Evolutionary conservation across 805 yeast species (phyloP).

Genomic region (Maudiozyma serrabonitensis): DNA sequence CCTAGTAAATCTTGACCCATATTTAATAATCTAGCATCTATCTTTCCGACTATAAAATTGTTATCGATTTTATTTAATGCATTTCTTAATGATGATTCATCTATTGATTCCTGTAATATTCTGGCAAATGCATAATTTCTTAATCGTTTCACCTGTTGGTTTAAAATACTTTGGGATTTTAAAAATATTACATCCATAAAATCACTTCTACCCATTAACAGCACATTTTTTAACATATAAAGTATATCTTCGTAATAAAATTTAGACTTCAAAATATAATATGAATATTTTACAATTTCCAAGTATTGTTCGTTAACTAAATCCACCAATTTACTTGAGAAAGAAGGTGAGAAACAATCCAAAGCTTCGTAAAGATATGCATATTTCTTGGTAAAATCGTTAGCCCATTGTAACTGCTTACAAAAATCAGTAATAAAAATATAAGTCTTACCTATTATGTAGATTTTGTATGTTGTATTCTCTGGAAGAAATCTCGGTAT

Average conservation of each 20-base stretch:
- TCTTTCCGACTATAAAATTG: slow-evolving; percentile 36
- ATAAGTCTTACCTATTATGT: slow-evolving; percentile 63
- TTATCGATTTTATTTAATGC: slow-evolving; percentile 28
- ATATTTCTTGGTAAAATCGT: slow-evolving; percentile 31
- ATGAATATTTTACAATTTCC: slow-evolving; percentile 45
- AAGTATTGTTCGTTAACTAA: slow-evolving; percentile 37
- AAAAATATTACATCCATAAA: slow-evolving; percentile 58
- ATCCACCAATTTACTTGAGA: slow-evolving; percentile 20
- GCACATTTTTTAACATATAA: slow-evolving; percentile 50
- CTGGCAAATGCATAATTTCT: slow-evolving; percentile 58
- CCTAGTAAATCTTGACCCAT: slow-evolving; percentile 66
- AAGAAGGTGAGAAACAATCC: slow-evolving; percentile 1
- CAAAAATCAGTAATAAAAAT: slow-evolving; percentile 57
- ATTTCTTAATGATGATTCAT: slow-evolving; percentile 40
- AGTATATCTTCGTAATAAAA: slow-evolving; percentile 45
- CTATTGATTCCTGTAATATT: slow-evolving; percentile 55
- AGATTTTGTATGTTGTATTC: slow-evolving; percentile 37
- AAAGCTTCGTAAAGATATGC: slow-evolving; percentile 8
- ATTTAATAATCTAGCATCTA: slow-evolving; percentile 79
- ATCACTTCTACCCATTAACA: slow-evolving; percentile 73
- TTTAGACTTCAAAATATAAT: slow-evolving; percentile 39
- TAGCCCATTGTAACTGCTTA: slow-evolving; percentile 58
- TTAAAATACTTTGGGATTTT: slow-evolving; percentile 44
- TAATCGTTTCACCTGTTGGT: slow-evolving; percentile 52
- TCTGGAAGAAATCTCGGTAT: slow-evolving; percentile 34